phyloP scores from a whole-genome alignment of 345 rosid species.

The Firmiana major region DNA sequence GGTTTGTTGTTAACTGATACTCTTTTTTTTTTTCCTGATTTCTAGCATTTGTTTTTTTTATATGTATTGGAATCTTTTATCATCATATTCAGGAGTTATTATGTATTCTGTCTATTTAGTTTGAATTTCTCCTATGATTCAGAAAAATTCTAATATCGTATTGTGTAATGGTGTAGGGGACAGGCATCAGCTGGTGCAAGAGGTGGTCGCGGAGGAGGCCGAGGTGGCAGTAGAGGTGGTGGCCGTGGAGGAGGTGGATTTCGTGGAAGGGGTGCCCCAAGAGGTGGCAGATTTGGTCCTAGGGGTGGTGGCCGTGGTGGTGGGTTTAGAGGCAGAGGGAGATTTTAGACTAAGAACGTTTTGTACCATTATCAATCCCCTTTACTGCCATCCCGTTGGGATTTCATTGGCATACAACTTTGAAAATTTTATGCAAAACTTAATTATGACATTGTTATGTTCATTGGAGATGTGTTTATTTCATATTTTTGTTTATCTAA shows the following conservation, averaged over 20 bases:
- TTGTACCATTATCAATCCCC: conserved; percentile 19
- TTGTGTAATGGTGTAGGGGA: conserved; percentile 39
- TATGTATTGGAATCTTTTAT: not conserved
- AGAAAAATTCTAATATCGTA: not conserved
- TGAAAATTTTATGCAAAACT: conserved; percentile 13
- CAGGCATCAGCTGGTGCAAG: conserved; percentile 28
- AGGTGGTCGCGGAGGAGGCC: conserved; percentile 50
- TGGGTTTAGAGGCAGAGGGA: conserved; percentile 69
- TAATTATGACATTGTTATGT: not conserved
- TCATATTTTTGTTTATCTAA: not conserved
- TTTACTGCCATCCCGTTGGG: conserved; percentile 10
- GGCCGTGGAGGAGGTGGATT: conserved; percentile 48
- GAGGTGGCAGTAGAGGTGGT: conserved; percentile 40
- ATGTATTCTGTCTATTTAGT: not conserved
- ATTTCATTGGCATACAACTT: conserved; percentile 9
- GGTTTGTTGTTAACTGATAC: not conserved
- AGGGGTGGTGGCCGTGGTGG: conserved; percentile 65
- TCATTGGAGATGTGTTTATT: not conserved
- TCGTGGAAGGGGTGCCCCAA: conserved; percentile 67
- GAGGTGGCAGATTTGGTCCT: conserved; percentile 67
- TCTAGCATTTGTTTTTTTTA: not conserved
- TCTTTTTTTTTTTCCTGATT: not conserved
- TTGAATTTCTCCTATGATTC: not conserved
- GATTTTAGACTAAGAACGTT: conserved; percentile 30
- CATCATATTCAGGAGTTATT: not conserved